These are phyloP conservation scores for Clavulina sp. DNA, from an alignment of 768 basidiomycete genomes.

Conservation along the genomic window DNA sequence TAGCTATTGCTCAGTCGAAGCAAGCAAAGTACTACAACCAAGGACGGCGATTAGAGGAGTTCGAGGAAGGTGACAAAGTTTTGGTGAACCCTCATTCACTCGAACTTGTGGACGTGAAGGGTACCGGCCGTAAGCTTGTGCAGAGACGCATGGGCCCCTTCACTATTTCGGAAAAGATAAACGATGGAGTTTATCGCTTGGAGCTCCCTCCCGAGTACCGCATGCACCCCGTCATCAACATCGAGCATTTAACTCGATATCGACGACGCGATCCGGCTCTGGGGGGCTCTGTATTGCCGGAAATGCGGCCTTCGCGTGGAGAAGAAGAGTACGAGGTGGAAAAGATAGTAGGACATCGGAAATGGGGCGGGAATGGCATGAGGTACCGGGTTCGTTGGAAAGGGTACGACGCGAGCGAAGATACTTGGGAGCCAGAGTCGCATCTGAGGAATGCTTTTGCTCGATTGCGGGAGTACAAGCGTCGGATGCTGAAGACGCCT, in stretches of 20 bases:
- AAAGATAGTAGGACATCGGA: not conserved
- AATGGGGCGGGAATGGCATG: not conserved
- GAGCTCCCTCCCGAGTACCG: conserved; percentile 17
- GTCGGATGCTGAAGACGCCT: too few species aligned
- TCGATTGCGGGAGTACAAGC: not conserved
- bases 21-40: conserved; percentile 16
- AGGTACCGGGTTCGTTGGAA: not conserved
- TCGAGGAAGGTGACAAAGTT: conserved; percentile 14
- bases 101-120: conserved; percentile 13
- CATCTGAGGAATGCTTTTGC: not conserved
- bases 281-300: not conserved
- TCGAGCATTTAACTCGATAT: conserved; percentile 15
- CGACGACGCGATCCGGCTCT: not conserved
- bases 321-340: not conserved
- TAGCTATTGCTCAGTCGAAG: conserved; percentile 13
- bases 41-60: conserved; percentile 11
- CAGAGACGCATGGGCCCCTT: conserved; percentile 20
- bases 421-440: not conserved
- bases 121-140: conserved; percentile 17
- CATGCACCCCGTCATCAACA: conserved; percentile 21
- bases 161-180: conserved; percentile 17
- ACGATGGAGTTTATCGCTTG: conserved; percentile 17
- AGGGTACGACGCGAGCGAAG: not conserved
- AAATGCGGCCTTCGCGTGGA: not conserved
- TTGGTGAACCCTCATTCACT: conserved; percentile 18